These are phyloP conservation scores for Flaveria sonorensis DNA, from an alignment of 129 eudicot species.

Conservation along the genomic window DNA sequence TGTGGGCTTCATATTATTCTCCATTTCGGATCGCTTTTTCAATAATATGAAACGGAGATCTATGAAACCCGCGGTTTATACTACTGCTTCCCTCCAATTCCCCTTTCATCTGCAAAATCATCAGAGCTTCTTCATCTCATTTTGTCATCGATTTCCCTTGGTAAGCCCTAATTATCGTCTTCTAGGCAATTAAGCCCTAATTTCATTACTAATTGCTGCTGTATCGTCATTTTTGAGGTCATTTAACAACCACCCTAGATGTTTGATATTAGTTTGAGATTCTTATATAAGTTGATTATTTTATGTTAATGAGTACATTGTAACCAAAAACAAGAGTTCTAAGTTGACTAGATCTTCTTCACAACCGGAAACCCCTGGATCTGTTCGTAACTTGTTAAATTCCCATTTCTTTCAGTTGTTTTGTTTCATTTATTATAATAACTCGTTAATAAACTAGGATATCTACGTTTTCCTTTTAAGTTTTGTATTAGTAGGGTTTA, in stretches of 20 bases:
- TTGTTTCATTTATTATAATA: too few species aligned
- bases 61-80: neutral
- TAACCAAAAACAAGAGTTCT: too few species aligned
- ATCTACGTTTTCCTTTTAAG: too few species aligned
- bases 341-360: too few species aligned
- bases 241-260: neutral
- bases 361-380: too few species aligned
- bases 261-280: neutral
- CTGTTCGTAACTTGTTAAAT: too few species aligned
- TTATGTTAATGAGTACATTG: too few species aligned
- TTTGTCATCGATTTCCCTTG: neutral
- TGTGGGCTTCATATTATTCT: neutral
- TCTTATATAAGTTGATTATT: neutral
- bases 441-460: too few species aligned
- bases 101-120: neutral
- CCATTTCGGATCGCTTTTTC: neutral
- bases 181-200: neutral
- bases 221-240: neutral
- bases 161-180: neutral
- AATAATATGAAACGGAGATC: neutral
- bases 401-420: too few species aligned
- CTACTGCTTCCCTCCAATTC: neutral
- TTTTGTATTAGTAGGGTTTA: too few species aligned
- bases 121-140: neutral
- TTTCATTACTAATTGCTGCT: neutral